Percentiles rank a stretch among this genome's conserved stretches.
phyloP scores from a whole-genome alignment of 257 asterid species.

The Solanum megistacrolobum region DNA sequence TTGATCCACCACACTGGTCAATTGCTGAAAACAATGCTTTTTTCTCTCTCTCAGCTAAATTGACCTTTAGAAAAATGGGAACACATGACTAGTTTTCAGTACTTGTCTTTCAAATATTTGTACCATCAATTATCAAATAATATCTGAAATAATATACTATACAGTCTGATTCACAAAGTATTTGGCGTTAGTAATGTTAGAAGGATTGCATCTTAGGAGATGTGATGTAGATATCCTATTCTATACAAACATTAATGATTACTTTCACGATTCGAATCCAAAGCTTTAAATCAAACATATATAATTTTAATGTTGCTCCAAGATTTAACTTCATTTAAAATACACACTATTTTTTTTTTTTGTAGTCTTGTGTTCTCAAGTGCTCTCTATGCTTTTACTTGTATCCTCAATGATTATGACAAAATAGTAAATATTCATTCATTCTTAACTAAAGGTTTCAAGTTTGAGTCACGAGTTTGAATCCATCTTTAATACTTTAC shows the following conservation, averaged over 20 bases:
- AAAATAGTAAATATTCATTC: rapidly evolving
- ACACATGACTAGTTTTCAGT: background rate
- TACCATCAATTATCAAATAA: background rate
- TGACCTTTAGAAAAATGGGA: background rate
- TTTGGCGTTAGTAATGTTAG: background rate
- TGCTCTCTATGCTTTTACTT: background rate
- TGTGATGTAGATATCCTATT: background rate
- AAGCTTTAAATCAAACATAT: background rate
- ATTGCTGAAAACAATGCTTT: constrained; percentile 3
- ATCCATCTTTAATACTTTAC: background rate
- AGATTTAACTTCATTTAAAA: background rate
- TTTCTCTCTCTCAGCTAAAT: background rate
- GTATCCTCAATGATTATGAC: too few relatives aligned
- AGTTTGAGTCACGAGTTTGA: background rate
- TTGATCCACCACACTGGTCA: background rate
- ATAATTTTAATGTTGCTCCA: background rate
- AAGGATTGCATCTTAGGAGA: background rate
- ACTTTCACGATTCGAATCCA: rapidly evolving
- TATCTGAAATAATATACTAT: background rate
- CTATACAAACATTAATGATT: background rate
- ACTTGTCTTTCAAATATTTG: background rate
- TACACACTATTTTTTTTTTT: background rate
- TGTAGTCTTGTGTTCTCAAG: background rate
- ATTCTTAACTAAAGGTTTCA: background rate
- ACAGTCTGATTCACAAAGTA: too few relatives aligned